Evolutionary conservation across 306 rosid genomes (phyloP), one percentile per base, ranked within the genome.

Genomic region (Castanospermum australe): DNA sequence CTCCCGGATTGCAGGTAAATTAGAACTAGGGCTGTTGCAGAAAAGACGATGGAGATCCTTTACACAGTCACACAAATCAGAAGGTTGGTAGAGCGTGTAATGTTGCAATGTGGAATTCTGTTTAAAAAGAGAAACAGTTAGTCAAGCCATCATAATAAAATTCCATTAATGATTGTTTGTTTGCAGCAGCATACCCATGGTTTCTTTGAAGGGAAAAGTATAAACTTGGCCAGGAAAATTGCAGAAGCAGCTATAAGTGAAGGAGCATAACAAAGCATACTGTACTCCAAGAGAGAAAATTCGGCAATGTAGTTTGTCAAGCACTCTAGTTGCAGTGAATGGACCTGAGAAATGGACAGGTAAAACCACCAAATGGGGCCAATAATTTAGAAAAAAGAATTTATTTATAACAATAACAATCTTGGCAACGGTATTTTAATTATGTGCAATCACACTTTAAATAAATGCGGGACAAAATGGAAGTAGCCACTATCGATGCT

Each of bases 191-290:
- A 14, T 87, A 95, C 99, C 99, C 99, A 95, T 63, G 98, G 99
- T 88, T 83, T 93, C 75, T 75, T 83, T 12, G 92, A 79, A 21
- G 99, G 98, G 62, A 28, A 39, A 52, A 92, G 91, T 5, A 93
- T 57, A 65, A 84, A 95, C 35, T 84, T 91, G 39, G 97, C 97
- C 75, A 95, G 80, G 90, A 95, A 95, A 64, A 95, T 91, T 3
- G 98, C 92, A 7, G 99, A 90, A 38, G 97, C 98, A 24, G 99
- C 98, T 18, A 90, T 38, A 1, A 90, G 86, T 30, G 99, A 92
- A 2, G 99, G 99, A 28, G 98, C 89, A 83, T 91, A 84, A 73
- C 87, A 66, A 13, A 95, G 97, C 97, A 95, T 95, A 32, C 38
- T 86, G 82, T 92, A 95, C 73, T 95, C 99, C 86, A 94, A 65